These are phyloP conservation scores for Raffaelea deltoideospora DNA, from an alignment of 2,329 filamentous ascomycete species.

Conservation along the genomic window DNA sequence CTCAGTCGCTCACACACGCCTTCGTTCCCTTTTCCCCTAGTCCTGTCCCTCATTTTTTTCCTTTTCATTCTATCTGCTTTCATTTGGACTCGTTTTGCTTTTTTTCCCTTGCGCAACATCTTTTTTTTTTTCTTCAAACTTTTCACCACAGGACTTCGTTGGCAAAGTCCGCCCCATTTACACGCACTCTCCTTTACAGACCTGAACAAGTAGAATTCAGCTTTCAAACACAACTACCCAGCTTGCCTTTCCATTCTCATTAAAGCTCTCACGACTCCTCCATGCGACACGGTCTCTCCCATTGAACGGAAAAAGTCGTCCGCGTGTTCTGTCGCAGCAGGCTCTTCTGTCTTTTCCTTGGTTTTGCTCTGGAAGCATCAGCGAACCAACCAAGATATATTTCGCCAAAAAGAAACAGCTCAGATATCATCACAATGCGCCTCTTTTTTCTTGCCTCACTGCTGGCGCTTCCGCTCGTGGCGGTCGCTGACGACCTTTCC, in stretches of 20 bases:
- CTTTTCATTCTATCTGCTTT: background rate
- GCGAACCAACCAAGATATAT: background rate
- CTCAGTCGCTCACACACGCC: background rate
- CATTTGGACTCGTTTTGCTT: slow-evolving; percentile 4
- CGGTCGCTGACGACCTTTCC: slow-evolving; percentile 26
- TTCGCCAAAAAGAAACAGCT: too few relatives aligned
- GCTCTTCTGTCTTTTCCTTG: too few relatives aligned
- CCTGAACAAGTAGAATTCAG: background rate
- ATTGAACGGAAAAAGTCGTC: too few relatives aligned
- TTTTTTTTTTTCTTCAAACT: slow-evolving; percentile 5
- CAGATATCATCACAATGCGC: slow-evolving; percentile 24
- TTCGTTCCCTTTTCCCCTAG: background rate
- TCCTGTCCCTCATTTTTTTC: background rate
- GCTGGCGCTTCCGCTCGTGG: slow-evolving; percentile 36
- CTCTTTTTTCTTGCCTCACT: slow-evolving; percentile 28
- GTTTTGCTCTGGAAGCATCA: slow-evolving; percentile 2
- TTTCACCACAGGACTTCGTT: slow-evolving; percentile 30
- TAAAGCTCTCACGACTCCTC: background rate
- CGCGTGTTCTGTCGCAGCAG: too few relatives aligned
- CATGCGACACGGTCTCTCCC: too few relatives aligned
- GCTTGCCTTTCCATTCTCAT: too few relatives aligned
- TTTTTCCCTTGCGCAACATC: slow-evolving; percentile 1
- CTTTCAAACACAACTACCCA: background rate
- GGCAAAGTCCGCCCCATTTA: slow-evolving; percentile 31
- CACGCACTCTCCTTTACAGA: slow-evolving; percentile 7